Evolutionary conservation across 208 protist species (phyloP).

Genomic region (Crithidia fasciculata): DNA sequence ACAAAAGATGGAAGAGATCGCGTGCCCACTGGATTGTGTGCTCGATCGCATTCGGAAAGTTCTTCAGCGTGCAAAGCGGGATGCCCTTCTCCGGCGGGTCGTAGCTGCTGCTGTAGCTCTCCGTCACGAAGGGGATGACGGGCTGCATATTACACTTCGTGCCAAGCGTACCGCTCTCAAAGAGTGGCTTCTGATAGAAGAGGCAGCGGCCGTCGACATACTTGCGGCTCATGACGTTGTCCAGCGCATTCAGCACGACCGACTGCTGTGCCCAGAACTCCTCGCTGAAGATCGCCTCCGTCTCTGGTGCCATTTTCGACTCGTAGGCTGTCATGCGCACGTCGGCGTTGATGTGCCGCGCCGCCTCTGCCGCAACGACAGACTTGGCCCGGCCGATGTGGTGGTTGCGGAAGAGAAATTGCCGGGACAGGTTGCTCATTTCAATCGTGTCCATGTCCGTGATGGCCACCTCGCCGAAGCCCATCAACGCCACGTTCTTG

Average conservation of each 20-base stretch:
- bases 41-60: constrained; percentile 99
- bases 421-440: constrained; percentile 99
- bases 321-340: constrained; percentile 81
- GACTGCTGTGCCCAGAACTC: constrained; percentile 95
- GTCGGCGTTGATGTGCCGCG: constrained; percentile 94
- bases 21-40: constrained; percentile 98
- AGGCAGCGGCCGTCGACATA: constrained; percentile 97
- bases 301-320: constrained; percentile 95
- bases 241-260: constrained; percentile 98
- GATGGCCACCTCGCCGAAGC: constrained; percentile 93
- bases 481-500: constrained; percentile 99
- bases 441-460: constrained; percentile 99
- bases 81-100: constrained; percentile 99
- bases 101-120: constrained; percentile 97
- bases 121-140: constrained; percentile 97
- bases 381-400: constrained; percentile 98
- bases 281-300: constrained; percentile 96
- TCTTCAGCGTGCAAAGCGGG: constrained; percentile 99
- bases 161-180: constrained; percentile 99
- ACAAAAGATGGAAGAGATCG: constrained; percentile 92
- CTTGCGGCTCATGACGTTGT: constrained; percentile 97
- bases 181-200: constrained; percentile 96
- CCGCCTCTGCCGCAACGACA: constrained; percentile 90
- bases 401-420: constrained; percentile 98
- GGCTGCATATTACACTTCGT: constrained; percentile 99